Base-by-base conservation (phyloP, 2,329 filamentous ascomycete genomes). In the Onygenales sp. region DNA sequence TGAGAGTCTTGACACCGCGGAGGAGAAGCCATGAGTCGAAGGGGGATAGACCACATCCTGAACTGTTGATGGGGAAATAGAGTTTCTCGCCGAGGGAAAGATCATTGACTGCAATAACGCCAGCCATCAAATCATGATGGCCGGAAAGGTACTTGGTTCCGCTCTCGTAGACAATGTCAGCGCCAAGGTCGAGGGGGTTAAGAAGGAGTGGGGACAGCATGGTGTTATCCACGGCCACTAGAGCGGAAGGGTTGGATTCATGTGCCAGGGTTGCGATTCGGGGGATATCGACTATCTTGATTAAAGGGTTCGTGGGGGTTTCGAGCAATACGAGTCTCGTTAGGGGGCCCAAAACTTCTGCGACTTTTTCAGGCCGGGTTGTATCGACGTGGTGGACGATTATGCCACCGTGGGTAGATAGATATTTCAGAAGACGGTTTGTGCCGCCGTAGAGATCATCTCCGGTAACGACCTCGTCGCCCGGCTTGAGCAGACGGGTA, bases 121-220 rank as follows among this genome's bases (percentile, higher is more conserved):
- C 93, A 8, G 93, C 93, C 93, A 98, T 98, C 66, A 98, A 86
- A 67, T 98, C 94, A 76, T 98, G 93, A 70, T 98, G 93, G 34
- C 93, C 93, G 1, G 91, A 97, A 5, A 98, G 79, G 65, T 98
- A 98, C 71, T 98, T 98, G 27, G 93, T 98, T 53, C 93, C 93
- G 31, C 88, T 95, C 74, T 98, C 93, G 72, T 98, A 98, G 53
- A 95, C 89, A 61, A 98, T 87, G 64, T 98, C 93, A 13, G 92
- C 91, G 54, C 94, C 93, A 32, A 97, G 79, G 56, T 97, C 92
- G 14, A 98, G 82, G 5, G 93, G 93, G 73, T 95, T 97, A 65
- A 85, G 85, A 6, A 98, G 83, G 76, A 96, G 85, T 9, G 93
- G 93, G 2, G 91, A 96, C 60, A 98, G 84, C 93, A 98, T 98